Evolutionary conservation across 202 grass and related monocot genomes (phyloP).

Genomic region (Setaria viridis): DNA sequence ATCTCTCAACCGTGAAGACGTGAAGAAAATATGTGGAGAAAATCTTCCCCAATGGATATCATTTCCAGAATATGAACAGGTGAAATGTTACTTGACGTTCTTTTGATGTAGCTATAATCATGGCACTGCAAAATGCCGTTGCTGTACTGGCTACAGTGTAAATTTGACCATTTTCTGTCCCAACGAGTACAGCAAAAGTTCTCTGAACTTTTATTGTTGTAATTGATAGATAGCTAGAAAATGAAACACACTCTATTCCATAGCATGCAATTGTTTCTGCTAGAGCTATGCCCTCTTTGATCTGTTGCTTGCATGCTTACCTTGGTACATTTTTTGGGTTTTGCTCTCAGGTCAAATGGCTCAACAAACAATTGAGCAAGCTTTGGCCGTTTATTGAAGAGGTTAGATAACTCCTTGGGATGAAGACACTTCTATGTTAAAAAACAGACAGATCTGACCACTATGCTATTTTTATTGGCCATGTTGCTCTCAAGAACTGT

Average conservation of each 20-base stretch:
- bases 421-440: slow-evolving; percentile 21
- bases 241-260: background rate
- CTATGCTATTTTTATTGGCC: background rate
- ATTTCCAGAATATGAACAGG: slow-evolving; percentile 93
- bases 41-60: slow-evolving; percentile 92
- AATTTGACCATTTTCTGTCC: background rate
- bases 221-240: background rate
- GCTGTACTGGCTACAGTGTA: background rate
- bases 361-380: slow-evolving; percentile 85
- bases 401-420: slow-evolving; percentile 46
- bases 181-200: background rate
- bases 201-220: background rate
- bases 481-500: background rate
- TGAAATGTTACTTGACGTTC: slow-evolving; percentile 41
- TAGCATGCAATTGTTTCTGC: background rate
- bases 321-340: slow-evolving; percentile 23
- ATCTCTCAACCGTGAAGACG: slow-evolving; percentile 72
- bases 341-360: slow-evolving; percentile 90
- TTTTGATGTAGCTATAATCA: background rate
- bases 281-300: background rate
- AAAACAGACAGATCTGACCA: background rate
- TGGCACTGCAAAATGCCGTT: background rate
- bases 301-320: slow-evolving; percentile 8
- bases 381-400: slow-evolving; percentile 95
- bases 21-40: slow-evolving; percentile 97